Base-by-base conservation (phyloP, 192 early-diverging fungal genomes). In the Backusella macrospora region DNA sequence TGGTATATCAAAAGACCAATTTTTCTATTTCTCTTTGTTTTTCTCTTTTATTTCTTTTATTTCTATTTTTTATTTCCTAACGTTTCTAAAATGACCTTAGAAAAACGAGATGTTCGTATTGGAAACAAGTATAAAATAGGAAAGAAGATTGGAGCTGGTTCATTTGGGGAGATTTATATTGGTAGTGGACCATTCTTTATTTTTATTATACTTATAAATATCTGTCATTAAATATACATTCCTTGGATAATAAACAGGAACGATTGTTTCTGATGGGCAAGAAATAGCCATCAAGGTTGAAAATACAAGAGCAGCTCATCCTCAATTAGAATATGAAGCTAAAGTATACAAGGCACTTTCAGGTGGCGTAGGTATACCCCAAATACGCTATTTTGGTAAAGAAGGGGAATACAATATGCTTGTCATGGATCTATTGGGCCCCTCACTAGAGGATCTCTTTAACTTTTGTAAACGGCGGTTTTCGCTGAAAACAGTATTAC, bases 221-320 rank as follows among this genome's bases (percentile, higher is more conserved):
- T 10, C 10, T 10, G 62, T 70, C 5, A 12, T 78, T 74, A 55
- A 62, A n/a, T 23, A 21, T 49, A 49, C 18, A 18, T 6, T 49
- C n/a, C 10, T 3, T 55, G 8, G 9, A 52, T 67, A 15, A 21
- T 6, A 39, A 42, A 42, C 68, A 92, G 95, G 94, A 5, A 92
- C 92, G 29, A 96, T 94, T 77, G 85, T 95, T 37, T 86, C 93
- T 78, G 95, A 93, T 65, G 92, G 92, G 66, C 96, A 99, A 78
- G 95, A 99, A 79, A 95, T 99, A 12, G 98, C 97, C 48, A 95
- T 98, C 83, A 99, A 99, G 83, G 87, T 99, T 40, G 98, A 99
- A 85, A 89, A 91, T 16, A 89, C 94, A 62, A 94, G 93, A 83
- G 95, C 97, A 38, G 93, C 94, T 79, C 97, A 99, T 74, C 96